Evolutionary conservation across 2,329 filamentous ascomycete genomes (phyloP).

Genomic region (Arthroderma sp.): DNA sequence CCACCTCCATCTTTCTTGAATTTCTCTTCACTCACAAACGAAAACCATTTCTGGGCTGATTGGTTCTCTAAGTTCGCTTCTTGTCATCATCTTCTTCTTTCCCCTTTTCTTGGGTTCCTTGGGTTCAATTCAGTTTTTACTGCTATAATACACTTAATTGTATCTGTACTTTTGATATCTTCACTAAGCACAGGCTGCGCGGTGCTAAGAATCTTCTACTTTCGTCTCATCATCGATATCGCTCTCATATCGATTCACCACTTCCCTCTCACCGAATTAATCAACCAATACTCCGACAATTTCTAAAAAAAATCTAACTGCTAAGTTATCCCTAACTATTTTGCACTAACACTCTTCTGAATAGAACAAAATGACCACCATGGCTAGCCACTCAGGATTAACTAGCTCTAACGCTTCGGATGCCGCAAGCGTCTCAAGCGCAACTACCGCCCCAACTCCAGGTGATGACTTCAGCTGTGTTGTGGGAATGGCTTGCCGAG

Average conservation of each 20-base stretch:
- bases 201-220: too few relatives aligned
- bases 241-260: too few relatives aligned
- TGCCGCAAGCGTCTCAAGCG: conserved; percentile 1
- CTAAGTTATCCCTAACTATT: background rate
- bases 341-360: background rate
- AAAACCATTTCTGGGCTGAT: conserved; percentile 5
- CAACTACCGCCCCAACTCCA: conserved; percentile 1
- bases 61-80: conserved; percentile 2
- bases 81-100: conserved; percentile 3
- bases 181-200: too few relatives aligned
- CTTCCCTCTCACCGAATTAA: too few relatives aligned
- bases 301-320: background rate
- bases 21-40: background rate
- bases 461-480: conserved; percentile 1
- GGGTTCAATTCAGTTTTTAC: too few relatives aligned
- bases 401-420: conserved; percentile 1
- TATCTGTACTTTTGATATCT: too few relatives aligned
- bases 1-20: background rate
- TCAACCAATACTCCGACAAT: too few relatives aligned
- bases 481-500: conserved; percentile 7
- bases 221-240: too few relatives aligned
- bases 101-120: background rate
- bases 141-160: too few relatives aligned
- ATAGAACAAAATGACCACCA: conserved; percentile 2
- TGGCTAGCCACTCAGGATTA: conserved; percentile 1